Conservation (phyloP, 805 yeast species). For the Wickerhamomyces bisporus region DNA sequence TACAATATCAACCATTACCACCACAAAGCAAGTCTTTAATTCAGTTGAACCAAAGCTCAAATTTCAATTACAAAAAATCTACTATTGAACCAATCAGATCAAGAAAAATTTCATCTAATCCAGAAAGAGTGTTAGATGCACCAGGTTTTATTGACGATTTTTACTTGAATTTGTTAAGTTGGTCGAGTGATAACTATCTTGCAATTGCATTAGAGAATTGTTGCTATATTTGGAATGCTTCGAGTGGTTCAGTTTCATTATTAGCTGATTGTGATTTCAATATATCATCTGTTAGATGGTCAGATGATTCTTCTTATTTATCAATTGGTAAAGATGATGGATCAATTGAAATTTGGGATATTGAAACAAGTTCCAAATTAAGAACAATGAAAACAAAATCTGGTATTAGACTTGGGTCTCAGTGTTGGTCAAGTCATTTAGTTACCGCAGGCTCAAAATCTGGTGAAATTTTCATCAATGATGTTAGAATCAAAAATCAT, state of each 20-base stretch:
- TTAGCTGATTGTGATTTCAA: conserved; percentile 54
- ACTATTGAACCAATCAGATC: conserved; percentile 59
- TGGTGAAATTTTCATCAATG: conserved; percentile 83
- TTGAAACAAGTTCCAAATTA: conserved; percentile 64
- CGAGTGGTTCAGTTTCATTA: conserved; percentile 68
- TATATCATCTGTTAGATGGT: conserved; percentile 80
- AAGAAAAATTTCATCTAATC: conserved; percentile 77
- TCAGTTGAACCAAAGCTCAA: conserved; percentile 19
- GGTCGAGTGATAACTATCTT: conserved; percentile 78
- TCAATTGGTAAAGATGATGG: conserved; percentile 86
- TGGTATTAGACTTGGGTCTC: conserved; percentile 74
- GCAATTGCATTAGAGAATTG: conserved; percentile 85
- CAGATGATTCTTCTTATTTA: conserved; percentile 82
- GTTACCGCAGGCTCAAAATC: conserved; percentile 84
- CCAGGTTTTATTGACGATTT: conserved; percentile 94
- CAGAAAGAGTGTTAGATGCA: conserved; percentile 92
- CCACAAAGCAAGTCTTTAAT: conserved; percentile 42
- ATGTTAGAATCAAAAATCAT: conserved; percentile 82
- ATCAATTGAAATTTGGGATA: conserved; percentile 87
- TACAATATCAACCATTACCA: conserved; percentile 82
- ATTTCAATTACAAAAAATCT: conserved; percentile 25
- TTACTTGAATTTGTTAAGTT: conserved; percentile 77
- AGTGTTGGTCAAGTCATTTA: conserved; percentile 78
- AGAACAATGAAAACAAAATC: conserved; percentile 71
- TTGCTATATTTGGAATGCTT: conserved; percentile 91